Percentiles rank a stretch among this genome's conserved stretches.
phyloP scores from a whole-genome alignment of 768 basidiomycete genomes.

The Rubroboletus pulcherrimus region DNA sequence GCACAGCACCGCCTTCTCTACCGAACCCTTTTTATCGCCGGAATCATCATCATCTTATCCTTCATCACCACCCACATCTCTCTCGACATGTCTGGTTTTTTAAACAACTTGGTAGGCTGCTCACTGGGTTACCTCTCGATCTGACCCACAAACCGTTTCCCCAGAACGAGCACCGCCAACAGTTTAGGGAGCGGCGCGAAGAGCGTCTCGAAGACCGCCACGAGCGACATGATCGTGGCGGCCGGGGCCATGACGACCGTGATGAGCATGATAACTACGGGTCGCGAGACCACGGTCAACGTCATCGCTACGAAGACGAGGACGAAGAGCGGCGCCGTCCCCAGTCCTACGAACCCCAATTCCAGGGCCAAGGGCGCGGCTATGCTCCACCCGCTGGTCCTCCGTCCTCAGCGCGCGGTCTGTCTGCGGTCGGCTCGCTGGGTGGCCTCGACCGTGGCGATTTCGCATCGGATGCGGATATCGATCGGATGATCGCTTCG shows the following conservation, averaged over 20 bases:
- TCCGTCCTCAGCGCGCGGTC: background rate
- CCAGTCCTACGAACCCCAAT: background rate
- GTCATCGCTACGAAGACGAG: background rate
- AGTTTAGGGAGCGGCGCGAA: slow-evolving; percentile 8
- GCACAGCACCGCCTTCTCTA: background rate
- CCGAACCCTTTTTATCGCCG: slow-evolving; percentile 2
- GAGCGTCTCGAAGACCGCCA: slow-evolving; percentile 10
- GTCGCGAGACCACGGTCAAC: background rate
- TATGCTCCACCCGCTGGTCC: slow-evolving; percentile 5
- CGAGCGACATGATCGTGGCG: background rate
- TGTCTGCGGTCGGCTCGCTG: background rate
- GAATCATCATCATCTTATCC: background rate
- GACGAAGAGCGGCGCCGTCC: background rate
- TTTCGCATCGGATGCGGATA: slow-evolving; percentile 29
- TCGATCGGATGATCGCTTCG: slow-evolving; percentile 16
- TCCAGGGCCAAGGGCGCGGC: background rate
- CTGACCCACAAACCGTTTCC: background rate
- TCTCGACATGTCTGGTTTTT: slow-evolving; percentile 14
- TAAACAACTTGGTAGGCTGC: background rate
- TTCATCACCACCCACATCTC: background rate
- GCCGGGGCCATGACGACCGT: background rate
- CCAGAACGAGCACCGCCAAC: slow-evolving; percentile 8
- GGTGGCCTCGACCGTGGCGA: slow-evolving; percentile 22
- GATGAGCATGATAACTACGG: background rate
- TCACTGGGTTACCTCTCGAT: background rate